Conservation (phyloP, 2,329 filamentous ascomycete genomes). For the Ascocoryne sarcoides region DNA sequence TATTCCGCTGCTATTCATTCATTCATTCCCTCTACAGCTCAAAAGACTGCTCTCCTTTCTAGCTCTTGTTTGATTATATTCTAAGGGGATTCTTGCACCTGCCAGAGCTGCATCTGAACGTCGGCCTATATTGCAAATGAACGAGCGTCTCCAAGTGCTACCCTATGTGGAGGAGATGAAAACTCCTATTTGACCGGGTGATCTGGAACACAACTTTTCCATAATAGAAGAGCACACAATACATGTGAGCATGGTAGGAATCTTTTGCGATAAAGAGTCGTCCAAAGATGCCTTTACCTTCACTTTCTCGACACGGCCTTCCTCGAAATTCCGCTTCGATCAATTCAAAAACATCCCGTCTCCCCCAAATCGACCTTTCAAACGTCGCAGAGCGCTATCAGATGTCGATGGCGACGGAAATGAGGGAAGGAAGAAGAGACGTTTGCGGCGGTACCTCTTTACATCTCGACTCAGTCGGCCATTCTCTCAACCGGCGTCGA, state of each 20-base stretch:
- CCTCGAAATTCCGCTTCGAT: conserved; percentile 30
- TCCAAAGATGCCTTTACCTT: conserved; percentile 30
- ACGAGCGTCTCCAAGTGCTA: conserved; percentile 24
- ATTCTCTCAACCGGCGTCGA: conserved; percentile 60
- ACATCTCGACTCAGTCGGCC: conserved; percentile 63
- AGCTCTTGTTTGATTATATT: too few species aligned
- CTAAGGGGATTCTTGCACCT: conserved; percentile 1
- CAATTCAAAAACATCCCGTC: conserved; percentile 19
- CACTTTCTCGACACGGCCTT: conserved; percentile 25
- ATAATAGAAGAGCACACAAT: conserved; percentile 3
- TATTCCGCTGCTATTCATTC: too few species aligned
- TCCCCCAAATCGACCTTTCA: conserved; percentile 19
- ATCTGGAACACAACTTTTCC: background rate
- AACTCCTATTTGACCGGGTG: conserved; percentile 19
- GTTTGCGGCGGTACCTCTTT: conserved; percentile 52
- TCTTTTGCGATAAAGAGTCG: conserved; percentile 16
- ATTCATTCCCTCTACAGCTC: too few species aligned
- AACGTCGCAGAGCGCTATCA: conserved; percentile 27
- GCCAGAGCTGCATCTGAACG: conserved; percentile 11
- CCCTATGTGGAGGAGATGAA: conserved; percentile 29
- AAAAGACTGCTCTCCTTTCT: too few species aligned
- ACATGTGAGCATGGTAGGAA: conserved; percentile 27
- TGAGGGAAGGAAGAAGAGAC: conserved; percentile 51
- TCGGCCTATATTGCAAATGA: conserved; percentile 18
- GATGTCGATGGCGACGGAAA: conserved; percentile 28